Percentiles rank a stretch among this genome's conserved stretches.
Evolutionary conservation across 441 rosid genomes (phyloP).

Genomic region (Jatropha multifida): DNA sequence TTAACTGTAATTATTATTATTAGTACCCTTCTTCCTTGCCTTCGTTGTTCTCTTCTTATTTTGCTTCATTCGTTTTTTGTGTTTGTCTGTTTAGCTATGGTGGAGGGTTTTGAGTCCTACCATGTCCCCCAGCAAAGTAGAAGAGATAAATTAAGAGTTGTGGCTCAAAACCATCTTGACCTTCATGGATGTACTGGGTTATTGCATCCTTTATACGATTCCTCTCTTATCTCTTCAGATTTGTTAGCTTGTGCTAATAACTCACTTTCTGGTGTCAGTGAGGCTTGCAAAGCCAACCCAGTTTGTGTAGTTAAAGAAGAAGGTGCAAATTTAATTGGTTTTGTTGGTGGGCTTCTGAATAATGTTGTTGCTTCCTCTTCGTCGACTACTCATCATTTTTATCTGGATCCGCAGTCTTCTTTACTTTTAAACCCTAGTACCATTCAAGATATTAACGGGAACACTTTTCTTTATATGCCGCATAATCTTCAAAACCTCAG

Average conservation of each 20-base stretch:
- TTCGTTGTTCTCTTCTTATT: background rate
- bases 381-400: slow-evolving; percentile 27
- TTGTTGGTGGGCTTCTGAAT: slow-evolving; percentile 36
- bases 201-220: slow-evolving; percentile 46
- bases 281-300: slow-evolving; percentile 15
- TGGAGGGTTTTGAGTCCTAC: slow-evolving; percentile 68
- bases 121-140: slow-evolving; percentile 78
- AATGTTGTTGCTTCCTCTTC: slow-evolving; percentile 27
- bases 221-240: slow-evolving; percentile 51
- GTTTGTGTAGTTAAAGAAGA: slow-evolving; percentile 39
- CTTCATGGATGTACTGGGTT: slow-evolving; percentile 35
- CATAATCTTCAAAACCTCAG: slow-evolving; percentile 45
- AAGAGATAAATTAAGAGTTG: slow-evolving; percentile 63
- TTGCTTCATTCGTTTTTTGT: background rate
- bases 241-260: slow-evolving; percentile 34
- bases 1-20: background rate
- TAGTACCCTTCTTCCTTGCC: background rate
- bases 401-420: slow-evolving; percentile 51
- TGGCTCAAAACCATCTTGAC: slow-evolving; percentile 40
- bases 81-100: slow-evolving; percentile 38
- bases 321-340: slow-evolving; percentile 45
- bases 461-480: slow-evolving; percentile 38
- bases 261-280: slow-evolving; percentile 15
- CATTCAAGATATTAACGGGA: slow-evolving; percentile 37
- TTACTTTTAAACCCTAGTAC: slow-evolving; percentile 50